Percentiles rank a stretch among this genome's conserved stretches.
Evolutionary conservation across 306 rosid species (phyloP).

Genomic region (Corylus avellana): DNA sequence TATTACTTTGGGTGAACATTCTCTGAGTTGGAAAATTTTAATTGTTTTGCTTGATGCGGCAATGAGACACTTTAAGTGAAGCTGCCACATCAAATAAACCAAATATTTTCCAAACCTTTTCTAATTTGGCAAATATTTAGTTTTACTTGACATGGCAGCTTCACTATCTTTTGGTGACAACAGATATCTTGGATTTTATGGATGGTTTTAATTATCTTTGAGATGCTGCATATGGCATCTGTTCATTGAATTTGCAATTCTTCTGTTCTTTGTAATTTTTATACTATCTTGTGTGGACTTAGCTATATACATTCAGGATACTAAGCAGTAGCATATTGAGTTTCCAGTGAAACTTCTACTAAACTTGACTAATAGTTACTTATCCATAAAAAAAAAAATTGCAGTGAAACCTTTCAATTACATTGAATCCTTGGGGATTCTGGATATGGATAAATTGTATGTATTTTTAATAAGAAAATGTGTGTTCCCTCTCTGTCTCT

Average conservation of each 20-base stretch:
- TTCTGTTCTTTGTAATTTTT: not conserved
- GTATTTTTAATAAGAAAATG: no score
- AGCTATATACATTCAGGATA: not conserved
- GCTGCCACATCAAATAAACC: no score
- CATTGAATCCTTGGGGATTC: not conserved
- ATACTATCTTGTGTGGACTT: not conserved
- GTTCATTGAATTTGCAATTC: not conserved
- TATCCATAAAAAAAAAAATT: no score
- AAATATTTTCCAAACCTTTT: no score
- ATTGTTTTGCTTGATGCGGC: not conserved
- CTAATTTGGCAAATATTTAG: no score
- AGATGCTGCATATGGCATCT: not conserved
- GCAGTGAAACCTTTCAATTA: not conserved
- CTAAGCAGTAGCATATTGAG: not conserved
- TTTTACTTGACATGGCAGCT: not conserved
- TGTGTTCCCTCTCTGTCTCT: no score
- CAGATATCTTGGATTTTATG: not conserved
- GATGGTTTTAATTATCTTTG: not conserved
- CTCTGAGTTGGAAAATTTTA: not conserved
- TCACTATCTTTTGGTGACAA: not conserved
- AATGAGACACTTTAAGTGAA: not conserved
- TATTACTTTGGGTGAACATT: not conserved
- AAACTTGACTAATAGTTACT: no score
- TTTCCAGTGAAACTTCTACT: not conserved
- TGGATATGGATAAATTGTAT: not conserved